Evolutionary conservation across 495 filamentous ascomycete species (phyloP).

Genomic region (Neurospora sp.): DNA sequence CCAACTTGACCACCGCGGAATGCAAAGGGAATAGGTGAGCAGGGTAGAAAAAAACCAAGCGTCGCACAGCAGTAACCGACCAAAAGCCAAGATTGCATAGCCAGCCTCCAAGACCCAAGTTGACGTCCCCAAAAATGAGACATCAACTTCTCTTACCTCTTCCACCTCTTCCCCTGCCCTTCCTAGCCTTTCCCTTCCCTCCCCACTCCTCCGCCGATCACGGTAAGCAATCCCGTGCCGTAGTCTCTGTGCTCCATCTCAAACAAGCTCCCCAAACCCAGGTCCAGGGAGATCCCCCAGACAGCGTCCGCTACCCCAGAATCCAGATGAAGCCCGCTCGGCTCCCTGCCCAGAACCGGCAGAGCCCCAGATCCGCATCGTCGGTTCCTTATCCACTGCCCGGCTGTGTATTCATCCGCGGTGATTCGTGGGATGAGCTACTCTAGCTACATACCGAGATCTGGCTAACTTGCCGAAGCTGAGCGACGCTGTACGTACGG

Average conservation of each 20-base stretch:
- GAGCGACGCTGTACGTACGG: neutral
- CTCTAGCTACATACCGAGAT: neutral
- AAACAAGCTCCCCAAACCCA: neutral
- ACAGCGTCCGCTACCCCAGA: neutral
- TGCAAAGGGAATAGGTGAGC: neutral
- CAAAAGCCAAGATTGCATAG: neutral
- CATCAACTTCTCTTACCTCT: neutral
- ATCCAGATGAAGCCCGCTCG: neutral
- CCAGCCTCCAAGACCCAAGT: neutral
- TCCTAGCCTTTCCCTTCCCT: neutral
- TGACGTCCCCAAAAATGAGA: neutral
- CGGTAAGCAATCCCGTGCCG: neutral
- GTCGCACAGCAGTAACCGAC: neutral
- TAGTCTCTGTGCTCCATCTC: too few relatives aligned
- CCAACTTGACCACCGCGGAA: neutral
- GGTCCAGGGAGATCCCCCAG: neutral
- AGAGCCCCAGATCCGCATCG: neutral
- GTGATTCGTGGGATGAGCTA: neutral
- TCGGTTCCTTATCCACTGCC: neutral
- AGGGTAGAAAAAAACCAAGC: neutral
- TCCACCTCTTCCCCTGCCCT: neutral
- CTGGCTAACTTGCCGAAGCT: neutral
- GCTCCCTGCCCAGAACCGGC: neutral
- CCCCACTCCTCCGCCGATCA: neutral
- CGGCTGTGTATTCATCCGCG: neutral